These are phyloP conservation scores for Epichloe sibirici DNA, from an alignment of 2,329 filamentous ascomycete species.

Conservation along the genomic window DNA sequence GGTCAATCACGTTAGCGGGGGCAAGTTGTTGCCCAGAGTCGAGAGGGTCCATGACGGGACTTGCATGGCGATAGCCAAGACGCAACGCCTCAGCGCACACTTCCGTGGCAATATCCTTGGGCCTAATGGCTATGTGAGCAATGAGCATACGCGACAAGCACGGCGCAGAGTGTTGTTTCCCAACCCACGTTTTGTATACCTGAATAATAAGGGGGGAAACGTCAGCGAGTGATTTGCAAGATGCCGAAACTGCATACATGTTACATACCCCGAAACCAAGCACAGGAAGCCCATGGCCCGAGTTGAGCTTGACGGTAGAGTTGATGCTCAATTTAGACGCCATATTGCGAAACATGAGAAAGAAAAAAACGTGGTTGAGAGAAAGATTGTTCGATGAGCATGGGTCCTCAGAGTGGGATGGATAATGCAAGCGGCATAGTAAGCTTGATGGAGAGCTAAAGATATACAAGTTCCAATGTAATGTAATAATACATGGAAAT, in stretches of 20 bases:
- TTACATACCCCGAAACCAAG: constrained; percentile 41
- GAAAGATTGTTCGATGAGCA: neutral
- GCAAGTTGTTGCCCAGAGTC: no score
- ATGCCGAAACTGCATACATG: neutral
- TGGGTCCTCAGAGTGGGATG: no score
- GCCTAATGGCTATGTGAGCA: constrained; percentile 11
- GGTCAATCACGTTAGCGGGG: no score
- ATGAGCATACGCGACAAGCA: neutral
- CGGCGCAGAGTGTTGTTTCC: no score
- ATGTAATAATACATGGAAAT: no score
- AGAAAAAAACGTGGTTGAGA: neutral
- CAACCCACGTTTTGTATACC: constrained; percentile 40
- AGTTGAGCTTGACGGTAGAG: constrained; percentile 40
- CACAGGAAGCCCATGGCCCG: constrained; percentile 38
- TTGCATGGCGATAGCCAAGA: constrained; percentile 41
- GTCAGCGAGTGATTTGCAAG: neutral
- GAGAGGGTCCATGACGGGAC: neutral
- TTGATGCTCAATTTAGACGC: constrained; percentile 30
- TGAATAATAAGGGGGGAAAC: constrained; percentile 12
- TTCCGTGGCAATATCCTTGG: constrained; percentile 19
- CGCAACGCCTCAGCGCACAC: constrained; percentile 33
- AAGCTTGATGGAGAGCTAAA: no score
- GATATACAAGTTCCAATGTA: no score
- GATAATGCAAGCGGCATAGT: no score
- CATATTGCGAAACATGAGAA: constrained; percentile 26